phyloP scores from a whole-genome alignment of 768 basidiomycete genomes.

The Calocybe gangraenosa region DNA sequence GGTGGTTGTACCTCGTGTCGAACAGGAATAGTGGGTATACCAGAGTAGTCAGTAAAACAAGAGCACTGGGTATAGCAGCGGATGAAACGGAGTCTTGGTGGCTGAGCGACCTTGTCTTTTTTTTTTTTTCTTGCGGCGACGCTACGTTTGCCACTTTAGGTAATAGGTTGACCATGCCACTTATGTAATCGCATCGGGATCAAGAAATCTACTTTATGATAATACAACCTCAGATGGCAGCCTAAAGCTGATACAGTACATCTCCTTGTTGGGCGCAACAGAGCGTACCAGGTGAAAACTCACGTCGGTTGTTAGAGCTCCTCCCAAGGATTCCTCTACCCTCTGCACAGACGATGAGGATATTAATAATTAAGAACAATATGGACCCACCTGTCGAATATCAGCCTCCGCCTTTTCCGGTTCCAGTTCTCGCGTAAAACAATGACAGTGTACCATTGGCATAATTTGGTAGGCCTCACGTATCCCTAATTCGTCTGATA shows the following conservation, averaged over 20 bases:
- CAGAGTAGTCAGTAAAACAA: constrained; percentile 16
- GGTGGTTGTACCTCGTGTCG: no score
- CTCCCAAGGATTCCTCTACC: constrained; percentile 63
- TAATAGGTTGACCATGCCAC: no score
- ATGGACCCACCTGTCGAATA: constrained; percentile 66
- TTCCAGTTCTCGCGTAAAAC: constrained; percentile 88
- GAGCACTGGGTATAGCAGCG: constrained; percentile 20
- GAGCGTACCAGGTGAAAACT: constrained; percentile 77
- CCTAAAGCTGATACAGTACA: constrained; percentile 94
- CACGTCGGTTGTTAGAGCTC: constrained; percentile 44
- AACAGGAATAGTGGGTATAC: constrained; percentile 19
- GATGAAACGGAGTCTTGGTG: constrained; percentile 4
- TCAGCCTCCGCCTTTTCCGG: constrained; percentile 64
- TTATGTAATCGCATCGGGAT: no score
- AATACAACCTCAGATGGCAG: constrained; percentile 35
- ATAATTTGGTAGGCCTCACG: constrained; percentile 53
- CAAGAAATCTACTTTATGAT: no score
- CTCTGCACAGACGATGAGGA: constrained; percentile 42
- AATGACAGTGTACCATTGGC: constrained; percentile 95
- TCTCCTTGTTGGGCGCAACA: constrained; percentile 94
- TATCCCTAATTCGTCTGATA: constrained; percentile 28
- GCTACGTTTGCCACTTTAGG: constrained; percentile 13
- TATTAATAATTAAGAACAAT: constrained; percentile 5
- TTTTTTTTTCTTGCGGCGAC: constrained; percentile 32
- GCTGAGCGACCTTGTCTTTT: constrained; percentile 19